Conservation (phyloP, 2,329 filamentous ascomycete genomes). For the Colletotrichum sp. region DNA sequence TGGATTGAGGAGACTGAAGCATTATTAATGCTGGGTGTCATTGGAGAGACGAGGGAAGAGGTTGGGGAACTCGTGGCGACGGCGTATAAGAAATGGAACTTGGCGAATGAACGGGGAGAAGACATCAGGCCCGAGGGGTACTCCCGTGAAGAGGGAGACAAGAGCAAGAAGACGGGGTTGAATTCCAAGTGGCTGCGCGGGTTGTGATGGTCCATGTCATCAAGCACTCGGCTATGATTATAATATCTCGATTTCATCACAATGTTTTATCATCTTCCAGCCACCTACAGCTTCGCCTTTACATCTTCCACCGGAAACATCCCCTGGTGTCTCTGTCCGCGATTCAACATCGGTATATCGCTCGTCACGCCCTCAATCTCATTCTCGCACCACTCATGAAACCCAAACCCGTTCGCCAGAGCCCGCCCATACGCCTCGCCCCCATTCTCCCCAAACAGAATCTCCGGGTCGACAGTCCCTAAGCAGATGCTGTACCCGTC, state of each 20-base stretch:
- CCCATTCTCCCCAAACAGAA: constrained; percentile 29
- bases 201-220: neutral
- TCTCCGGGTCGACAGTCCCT: constrained; percentile 50
- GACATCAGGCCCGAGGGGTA: constrained; percentile 41
- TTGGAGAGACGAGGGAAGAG: constrained; percentile 46
- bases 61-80: constrained; percentile 47
- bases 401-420: constrained; percentile 39
- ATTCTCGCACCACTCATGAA: constrained; percentile 47
- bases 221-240: fast-evolving
- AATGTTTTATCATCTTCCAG: neutral
- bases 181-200: neutral
- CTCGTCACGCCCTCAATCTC: constrained; percentile 56
- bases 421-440: constrained; percentile 37
- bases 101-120: constrained; percentile 44
- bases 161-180: neutral
- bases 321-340: neutral
- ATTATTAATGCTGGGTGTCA: constrained; percentile 43
- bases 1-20: constrained; percentile 61
- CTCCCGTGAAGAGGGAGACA: neutral
- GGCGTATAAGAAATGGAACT: constrained; percentile 48
- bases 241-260: neutral
- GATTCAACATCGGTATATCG: constrained; percentile 28
- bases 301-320: neutral
- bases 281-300: neutral
- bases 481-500: constrained; percentile 40